These are phyloP conservation scores for Anthracocystis walkeri DNA, from an alignment of 1,284 basidiomycete species.

Conservation along the genomic window DNA sequence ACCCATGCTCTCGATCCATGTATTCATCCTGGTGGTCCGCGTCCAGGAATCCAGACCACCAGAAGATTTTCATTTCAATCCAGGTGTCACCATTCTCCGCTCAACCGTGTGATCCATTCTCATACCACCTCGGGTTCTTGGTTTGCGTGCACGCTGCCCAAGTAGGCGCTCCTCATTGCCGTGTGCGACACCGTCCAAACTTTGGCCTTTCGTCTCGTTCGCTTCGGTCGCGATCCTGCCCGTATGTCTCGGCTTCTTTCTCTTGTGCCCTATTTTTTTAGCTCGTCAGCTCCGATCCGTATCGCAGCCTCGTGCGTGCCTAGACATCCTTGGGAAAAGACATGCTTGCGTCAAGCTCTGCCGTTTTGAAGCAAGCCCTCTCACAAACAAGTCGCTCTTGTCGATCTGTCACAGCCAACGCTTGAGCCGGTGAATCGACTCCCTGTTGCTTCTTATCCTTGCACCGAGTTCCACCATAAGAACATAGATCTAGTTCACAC, in stretches of 20 bases:
- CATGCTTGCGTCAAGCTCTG: not conserved
- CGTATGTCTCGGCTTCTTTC: slow-evolving; percentile 34
- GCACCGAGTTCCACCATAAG: not conserved
- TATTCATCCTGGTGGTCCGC: not conserved
- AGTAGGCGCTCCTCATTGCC: not conserved
- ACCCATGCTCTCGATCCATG: slow-evolving; percentile 5
- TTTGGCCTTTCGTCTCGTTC: not conserved
- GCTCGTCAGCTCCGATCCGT: slow-evolving; percentile 1
- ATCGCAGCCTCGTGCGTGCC: slow-evolving; percentile 1
- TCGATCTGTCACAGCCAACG: not conserved
- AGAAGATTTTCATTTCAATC: not conserved
- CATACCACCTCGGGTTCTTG: not conserved
- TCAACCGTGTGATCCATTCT: slow-evolving; percentile 1
- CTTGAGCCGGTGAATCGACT: not conserved
- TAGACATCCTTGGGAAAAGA: not conserved
- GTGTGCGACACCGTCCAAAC: slow-evolving; percentile 1
- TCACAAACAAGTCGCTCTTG: not conserved
- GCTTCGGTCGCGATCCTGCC: slow-evolving; percentile 11
- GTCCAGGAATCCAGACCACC: not conserved
- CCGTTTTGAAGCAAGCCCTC: not conserved
- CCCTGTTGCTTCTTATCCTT: not conserved
- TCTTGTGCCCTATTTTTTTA: slow-evolving; percentile 12
- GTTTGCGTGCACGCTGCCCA: not conserved
- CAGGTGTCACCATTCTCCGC: slow-evolving; percentile 5
- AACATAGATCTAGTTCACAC: not conserved